phyloP scores from a whole-genome alignment of 495 filamentous ascomycete genomes.

The Xylaria flabelliformis region DNA sequence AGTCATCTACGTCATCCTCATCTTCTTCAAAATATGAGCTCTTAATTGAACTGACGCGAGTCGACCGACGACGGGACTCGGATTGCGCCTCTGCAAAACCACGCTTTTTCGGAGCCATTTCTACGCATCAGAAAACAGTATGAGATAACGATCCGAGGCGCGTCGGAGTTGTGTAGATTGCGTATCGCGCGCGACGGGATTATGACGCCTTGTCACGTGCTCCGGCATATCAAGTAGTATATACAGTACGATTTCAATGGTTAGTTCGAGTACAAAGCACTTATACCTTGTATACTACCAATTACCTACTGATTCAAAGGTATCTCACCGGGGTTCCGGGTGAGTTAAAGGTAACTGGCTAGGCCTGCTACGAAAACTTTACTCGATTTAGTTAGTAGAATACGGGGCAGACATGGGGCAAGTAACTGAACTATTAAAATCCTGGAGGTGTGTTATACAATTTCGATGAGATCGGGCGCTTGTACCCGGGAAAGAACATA shows the following conservation, averaged over 20 bases:
- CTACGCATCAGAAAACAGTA: not conserved
- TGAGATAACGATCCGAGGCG: not conserved
- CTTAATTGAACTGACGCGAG: conserved; percentile 45
- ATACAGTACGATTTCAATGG: no score
- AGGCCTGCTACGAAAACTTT: not conserved
- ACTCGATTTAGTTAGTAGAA: not conserved
- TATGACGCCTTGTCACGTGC: conserved; percentile 16
- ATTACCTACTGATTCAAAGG: not conserved
- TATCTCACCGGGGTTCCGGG: no score
- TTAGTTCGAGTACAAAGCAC: no score
- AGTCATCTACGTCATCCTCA: conserved; percentile 30
- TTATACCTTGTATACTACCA: not conserved
- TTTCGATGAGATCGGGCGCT: not conserved
- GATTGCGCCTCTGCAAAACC: conserved; percentile 27
- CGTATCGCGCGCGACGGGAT: not conserved
- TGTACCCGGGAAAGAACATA: not conserved
- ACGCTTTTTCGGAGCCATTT: conserved; percentile 39
- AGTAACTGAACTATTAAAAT: no score
- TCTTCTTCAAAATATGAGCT: conserved; percentile 50
- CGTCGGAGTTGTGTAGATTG: not conserved
- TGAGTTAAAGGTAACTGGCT: no score
- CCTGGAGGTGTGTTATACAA: not conserved
- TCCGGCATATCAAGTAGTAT: not conserved
- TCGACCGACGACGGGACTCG: conserved; percentile 43
- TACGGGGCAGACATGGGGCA: not conserved